Conservation (phyloP, 805 yeast species). For the Schizosaccharomyces osmophilus region DNA sequence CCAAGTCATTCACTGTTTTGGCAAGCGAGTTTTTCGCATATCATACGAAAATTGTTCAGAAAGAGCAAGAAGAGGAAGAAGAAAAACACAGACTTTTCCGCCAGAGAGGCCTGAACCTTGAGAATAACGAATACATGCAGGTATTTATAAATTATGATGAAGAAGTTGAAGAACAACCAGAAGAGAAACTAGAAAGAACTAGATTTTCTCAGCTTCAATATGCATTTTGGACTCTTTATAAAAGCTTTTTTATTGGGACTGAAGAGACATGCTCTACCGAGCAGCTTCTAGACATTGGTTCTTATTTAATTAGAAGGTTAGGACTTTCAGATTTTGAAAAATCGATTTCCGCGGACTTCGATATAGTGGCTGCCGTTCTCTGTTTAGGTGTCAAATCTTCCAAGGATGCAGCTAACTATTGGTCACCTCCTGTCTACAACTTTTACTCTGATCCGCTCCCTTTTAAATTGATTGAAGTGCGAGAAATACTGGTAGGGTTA, state of each 20-base stretch:
- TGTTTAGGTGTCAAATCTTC: background rate
- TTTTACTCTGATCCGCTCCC: conserved; percentile 45
- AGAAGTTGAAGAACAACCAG: background rate
- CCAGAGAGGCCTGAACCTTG: background rate
- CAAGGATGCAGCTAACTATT: background rate
- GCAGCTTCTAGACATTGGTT: background rate
- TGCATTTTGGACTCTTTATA: background rate
- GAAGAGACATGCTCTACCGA: background rate
- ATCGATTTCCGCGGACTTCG: background rate
- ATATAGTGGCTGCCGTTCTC: background rate
- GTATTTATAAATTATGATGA: background rate
- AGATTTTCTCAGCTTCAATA: background rate
- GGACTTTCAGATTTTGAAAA: background rate
- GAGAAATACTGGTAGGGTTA: conserved; percentile 15
- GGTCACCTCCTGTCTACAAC: conserved; percentile 11
- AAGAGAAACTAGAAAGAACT: background rate
- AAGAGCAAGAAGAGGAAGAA: background rate
- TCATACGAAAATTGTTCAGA: background rate
- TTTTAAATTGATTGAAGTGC: conserved; percentile 36
- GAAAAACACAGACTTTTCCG: background rate
- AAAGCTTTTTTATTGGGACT: background rate
- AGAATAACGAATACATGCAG: background rate
- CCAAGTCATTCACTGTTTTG: background rate
- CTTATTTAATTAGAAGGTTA: background rate
- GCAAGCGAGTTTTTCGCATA: background rate